Evolutionary conservation across 2,329 filamentous ascomycete species (phyloP).

Genomic region (Metarhizium anisopliae): DNA sequence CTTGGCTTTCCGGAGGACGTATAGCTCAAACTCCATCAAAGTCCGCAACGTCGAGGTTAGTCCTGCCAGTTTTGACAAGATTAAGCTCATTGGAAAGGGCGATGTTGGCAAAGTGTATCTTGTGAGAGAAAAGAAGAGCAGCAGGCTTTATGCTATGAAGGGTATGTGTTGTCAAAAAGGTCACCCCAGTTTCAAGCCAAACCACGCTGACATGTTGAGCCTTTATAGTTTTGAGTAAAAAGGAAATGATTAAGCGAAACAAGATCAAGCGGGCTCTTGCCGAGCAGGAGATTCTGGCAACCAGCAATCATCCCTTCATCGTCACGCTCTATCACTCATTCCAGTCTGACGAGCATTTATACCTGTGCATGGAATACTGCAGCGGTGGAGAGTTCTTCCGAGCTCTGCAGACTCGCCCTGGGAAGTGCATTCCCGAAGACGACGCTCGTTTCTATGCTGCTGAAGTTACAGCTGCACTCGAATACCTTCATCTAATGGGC

Average conservation of each 20-base stretch:
- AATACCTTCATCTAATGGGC: slow-evolving; percentile 97
- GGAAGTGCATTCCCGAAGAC: slow-evolving; percentile 95
- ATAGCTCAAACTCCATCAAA: slow-evolving; percentile 99
- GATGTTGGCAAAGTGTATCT: slow-evolving; percentile 98
- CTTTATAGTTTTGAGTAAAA: slow-evolving; percentile 81
- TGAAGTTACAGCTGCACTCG: slow-evolving; percentile 90
- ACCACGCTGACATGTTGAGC: background rate
- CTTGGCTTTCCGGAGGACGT: slow-evolving; percentile 82
- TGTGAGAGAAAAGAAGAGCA: slow-evolving; percentile 96
- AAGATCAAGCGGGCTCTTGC: slow-evolving; percentile 98
- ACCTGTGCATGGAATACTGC: slow-evolving; percentile 99
- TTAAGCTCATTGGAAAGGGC: slow-evolving; percentile 97
- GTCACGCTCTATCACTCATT: slow-evolving; percentile 98
- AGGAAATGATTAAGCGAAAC: slow-evolving; percentile 99
- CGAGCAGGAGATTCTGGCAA: slow-evolving; percentile 95
- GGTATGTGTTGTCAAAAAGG: slow-evolving; percentile 42
- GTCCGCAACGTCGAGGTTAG: slow-evolving; percentile 94
- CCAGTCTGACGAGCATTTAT: slow-evolving; percentile 96
- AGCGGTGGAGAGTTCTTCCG: slow-evolving; percentile 98
- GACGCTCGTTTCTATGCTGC: slow-evolving; percentile 96
- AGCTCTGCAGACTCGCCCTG: slow-evolving; percentile 88
- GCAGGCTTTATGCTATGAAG: slow-evolving; percentile 95
- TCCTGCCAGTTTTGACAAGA: slow-evolving; percentile 95
- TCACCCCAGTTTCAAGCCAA: background rate
- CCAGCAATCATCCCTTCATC: slow-evolving; percentile 98